These are phyloP conservation scores for Penicillium desertorum DNA, from an alignment of 495 filamentous ascomycete species.

Conservation along the genomic window DNA sequence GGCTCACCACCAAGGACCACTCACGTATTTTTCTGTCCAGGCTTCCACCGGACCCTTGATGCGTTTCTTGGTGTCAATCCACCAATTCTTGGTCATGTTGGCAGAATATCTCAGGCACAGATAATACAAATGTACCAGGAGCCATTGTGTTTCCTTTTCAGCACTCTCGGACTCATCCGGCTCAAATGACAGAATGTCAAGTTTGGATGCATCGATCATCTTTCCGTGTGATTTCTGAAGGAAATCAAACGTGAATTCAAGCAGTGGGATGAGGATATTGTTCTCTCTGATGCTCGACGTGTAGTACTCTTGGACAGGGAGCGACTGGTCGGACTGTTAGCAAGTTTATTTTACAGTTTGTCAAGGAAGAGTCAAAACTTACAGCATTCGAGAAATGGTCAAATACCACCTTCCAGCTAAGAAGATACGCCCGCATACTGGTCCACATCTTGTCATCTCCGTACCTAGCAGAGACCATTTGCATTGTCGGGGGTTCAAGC, in stretches of 20 bases:
- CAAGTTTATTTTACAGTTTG: background rate
- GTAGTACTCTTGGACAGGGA: conserved; percentile 78
- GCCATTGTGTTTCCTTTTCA: conserved; percentile 73
- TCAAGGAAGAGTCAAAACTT: conserved; percentile 24
- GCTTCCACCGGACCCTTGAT: conserved; percentile 70
- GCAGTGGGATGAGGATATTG: conserved; percentile 63
- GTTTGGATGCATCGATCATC: conserved; percentile 64
- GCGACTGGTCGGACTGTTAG: conserved; percentile 52
- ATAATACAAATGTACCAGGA: conserved; percentile 85
- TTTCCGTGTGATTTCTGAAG: conserved; percentile 69
- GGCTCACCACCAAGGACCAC: conserved; percentile 6
- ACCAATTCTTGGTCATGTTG: conserved; percentile 82
- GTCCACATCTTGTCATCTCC: conserved; percentile 45
- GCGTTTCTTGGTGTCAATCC: conserved; percentile 71
- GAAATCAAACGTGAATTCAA: conserved; percentile 79
- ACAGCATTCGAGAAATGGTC: conserved; percentile 77
- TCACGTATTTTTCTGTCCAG: conserved; percentile 77
- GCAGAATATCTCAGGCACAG: conserved; percentile 72
- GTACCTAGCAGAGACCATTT: conserved; percentile 49
- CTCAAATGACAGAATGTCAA: conserved; percentile 69
- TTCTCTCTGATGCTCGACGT: conserved; percentile 71
- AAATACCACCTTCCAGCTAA: conserved; percentile 89
- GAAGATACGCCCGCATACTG: conserved; percentile 68
- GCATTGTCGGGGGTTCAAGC: conserved; percentile 47
- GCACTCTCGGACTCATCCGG: conserved; percentile 56